phyloP scores from a whole-genome alignment of 2,329 filamentous ascomycete species.

The Aspergillus sp. region DNA sequence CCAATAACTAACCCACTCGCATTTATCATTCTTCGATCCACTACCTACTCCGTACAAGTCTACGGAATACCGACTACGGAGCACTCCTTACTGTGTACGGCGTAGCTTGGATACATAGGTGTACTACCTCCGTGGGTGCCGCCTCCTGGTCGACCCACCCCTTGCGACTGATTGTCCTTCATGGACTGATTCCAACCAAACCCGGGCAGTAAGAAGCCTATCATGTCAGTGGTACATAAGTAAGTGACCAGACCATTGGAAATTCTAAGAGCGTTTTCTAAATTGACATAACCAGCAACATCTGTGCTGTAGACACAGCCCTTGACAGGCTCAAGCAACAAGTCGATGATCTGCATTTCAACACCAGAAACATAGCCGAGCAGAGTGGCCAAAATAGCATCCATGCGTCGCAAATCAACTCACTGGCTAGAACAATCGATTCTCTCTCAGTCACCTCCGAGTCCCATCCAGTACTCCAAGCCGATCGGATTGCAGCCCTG shows the following conservation, averaged over 20 bases:
- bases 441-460: constrained; percentile 69
- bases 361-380: constrained; percentile 20
- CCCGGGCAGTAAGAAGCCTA: neutral
- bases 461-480: constrained; percentile 61
- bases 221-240: constrained; percentile 15
- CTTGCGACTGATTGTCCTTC: neutral
- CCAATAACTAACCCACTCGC: neutral
- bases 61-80: too few species aligned
- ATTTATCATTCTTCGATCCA: neutral
- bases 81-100: too few species aligned
- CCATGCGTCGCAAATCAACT: constrained; percentile 33
- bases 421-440: constrained; percentile 68
- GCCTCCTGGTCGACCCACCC: neutral
- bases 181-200: neutral
- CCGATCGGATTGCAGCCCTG: constrained; percentile 60
- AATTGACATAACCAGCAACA: constrained; percentile 45
- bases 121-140: neutral
- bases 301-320: constrained; percentile 57
- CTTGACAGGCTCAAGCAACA: constrained; percentile 58
- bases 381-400: constrained; percentile 7
- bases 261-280: neutral
- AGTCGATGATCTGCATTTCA: constrained; percentile 17
- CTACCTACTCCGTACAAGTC: too few species aligned
- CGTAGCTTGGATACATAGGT: too few species aligned
- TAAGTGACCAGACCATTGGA: constrained; percentile 1